Conservation (phyloP, 306 rosid genomes). For the Trichosanthes cucumerina region DNA sequence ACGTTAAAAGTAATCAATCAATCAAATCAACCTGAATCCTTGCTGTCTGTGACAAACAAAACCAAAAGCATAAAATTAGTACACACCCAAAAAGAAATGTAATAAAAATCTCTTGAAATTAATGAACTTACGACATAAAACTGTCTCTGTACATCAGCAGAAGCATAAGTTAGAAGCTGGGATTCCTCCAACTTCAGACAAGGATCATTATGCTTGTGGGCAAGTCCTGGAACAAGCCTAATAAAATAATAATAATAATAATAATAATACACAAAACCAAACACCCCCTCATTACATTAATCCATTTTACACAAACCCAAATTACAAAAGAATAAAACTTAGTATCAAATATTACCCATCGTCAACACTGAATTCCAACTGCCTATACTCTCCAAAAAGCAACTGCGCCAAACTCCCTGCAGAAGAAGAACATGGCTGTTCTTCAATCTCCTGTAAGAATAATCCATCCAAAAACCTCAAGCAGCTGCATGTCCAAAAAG, state of each 20-base stretch:
- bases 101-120: background rate
- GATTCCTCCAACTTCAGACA: conserved; percentile 44
- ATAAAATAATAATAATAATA: too few relatives aligned
- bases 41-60: conserved; percentile 49
- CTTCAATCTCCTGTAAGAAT: conserved; percentile 31
- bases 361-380: conserved; percentile 30
- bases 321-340: background rate
- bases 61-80: background rate
- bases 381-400: conserved; percentile 39
- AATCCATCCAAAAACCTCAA: conserved; percentile 60
- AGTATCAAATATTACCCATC: conserved; percentile 40
- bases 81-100: background rate
- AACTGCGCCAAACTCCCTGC: conserved; percentile 30
- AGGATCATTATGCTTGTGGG: conserved; percentile 35
- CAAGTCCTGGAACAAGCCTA: conserved; percentile 70
- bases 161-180: conserved; percentile 43
- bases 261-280: background rate
- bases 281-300: too few relatives aligned
- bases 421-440: conserved; percentile 49
- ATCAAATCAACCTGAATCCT: conserved; percentile 53
- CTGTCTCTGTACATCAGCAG: conserved; percentile 37
- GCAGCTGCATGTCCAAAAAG: conserved; percentile 23
- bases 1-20: background rate
- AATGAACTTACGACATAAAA: conserved; percentile 41
- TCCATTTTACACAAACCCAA: background rate